A percentile compares a stretch with the other conserved stretches of the same genome.
Evolutionary conservation across 768 basidiomycete species (phyloP).

Genomic region (Mycena albidolilacea): DNA sequence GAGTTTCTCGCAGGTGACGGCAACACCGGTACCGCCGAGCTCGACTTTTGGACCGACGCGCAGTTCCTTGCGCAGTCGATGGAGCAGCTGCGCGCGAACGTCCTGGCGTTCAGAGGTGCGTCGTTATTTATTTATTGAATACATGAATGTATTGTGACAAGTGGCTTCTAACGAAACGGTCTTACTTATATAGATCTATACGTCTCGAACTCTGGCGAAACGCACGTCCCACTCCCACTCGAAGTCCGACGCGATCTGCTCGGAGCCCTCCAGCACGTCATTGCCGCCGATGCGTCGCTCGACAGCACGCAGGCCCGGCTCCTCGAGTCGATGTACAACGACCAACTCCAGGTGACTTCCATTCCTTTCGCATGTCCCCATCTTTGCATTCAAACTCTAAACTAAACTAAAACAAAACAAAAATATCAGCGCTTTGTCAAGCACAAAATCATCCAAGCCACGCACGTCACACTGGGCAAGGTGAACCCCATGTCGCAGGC

Average conservation of each 20-base stretch:
- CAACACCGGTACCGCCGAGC: not conserved
- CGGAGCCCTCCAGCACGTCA: conserved; percentile 30
- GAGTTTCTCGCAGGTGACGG: conserved; percentile 31
- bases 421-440: conserved; percentile 32
- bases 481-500: conserved; percentile 28
- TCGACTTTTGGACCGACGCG: conserved; percentile 37
- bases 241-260: conserved; percentile 32
- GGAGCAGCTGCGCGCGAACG: conserved; percentile 10
- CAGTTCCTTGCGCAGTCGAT: conserved; percentile 30
- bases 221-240: conserved; percentile 7
- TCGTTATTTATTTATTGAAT: too few species aligned
- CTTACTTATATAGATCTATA: conserved; percentile 28
- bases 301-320: not conserved
- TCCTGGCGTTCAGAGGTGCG: conserved; percentile 29
- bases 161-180: not conserved
- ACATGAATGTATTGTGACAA: too few species aligned
- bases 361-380: not conserved
- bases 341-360: not conserved
- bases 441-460: conserved; percentile 37
- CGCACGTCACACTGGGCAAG: conserved; percentile 37
- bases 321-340: too few species aligned
- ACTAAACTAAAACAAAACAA: not conserved
- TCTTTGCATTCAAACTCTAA: not conserved
- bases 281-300: conserved; percentile 21
- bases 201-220: conserved; percentile 9